Conservation (phyloP, 768 basidiomycete species). For the Leccinum broughii region DNA sequence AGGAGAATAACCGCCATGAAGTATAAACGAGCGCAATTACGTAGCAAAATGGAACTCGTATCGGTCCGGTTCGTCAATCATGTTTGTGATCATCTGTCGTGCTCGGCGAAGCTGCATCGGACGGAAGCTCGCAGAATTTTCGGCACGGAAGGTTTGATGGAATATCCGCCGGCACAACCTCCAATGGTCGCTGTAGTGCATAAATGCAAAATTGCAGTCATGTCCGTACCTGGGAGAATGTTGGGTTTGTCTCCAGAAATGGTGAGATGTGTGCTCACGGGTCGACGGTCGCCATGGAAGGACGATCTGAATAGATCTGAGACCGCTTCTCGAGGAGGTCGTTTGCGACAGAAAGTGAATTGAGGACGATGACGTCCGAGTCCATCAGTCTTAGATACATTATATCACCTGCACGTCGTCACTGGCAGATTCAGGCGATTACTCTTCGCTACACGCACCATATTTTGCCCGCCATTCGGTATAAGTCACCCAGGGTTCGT, state of each 20-base stretch:
- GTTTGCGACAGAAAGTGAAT: not conserved
- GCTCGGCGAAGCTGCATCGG: not conserved
- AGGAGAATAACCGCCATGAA: not conserved
- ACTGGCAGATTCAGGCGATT: not conserved
- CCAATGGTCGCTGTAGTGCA: not conserved
- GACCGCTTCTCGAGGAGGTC: not conserved
- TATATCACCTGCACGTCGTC: not conserved
- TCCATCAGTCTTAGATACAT: not conserved
- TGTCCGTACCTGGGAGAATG: not conserved
- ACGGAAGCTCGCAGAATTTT: not conserved
- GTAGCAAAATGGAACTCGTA: not conserved
- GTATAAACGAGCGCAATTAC: not conserved
- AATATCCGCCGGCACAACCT: not conserved
- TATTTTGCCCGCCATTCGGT: not conserved
- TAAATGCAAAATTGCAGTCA: not conserved
- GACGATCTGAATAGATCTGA: not conserved
- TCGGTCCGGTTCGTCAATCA: not conserved
- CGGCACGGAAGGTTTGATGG: not conserved
- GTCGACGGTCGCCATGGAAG: not conserved
- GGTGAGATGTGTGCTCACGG: not conserved
- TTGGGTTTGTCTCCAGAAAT: not conserved
- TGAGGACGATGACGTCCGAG: not conserved
- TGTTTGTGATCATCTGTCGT: not conserved
- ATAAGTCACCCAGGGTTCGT: not conserved
- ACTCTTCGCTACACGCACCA: not conserved